phyloP scores from a whole-genome alignment of 495 filamentous ascomycete species.

The Podospora pseudocomata region DNA sequence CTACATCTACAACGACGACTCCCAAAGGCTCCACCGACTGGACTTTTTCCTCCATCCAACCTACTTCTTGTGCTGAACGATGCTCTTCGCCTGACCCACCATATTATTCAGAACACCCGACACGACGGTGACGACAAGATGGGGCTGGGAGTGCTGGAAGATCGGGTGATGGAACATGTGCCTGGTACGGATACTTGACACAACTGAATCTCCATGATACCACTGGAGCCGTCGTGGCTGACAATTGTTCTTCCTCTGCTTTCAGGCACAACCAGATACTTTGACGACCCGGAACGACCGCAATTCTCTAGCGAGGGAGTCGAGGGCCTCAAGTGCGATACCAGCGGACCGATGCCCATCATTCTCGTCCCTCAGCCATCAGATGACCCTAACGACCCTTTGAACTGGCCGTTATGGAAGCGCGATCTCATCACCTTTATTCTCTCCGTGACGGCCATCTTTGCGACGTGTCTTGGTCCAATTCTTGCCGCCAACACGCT shows the following conservation, averaged over 20 bases:
- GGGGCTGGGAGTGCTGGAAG: conserved; percentile 80
- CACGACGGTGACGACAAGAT: conserved; percentile 43
- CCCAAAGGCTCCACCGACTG: background rate
- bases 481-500: conserved; percentile 85
- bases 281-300: conserved; percentile 52
- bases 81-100: background rate
- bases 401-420: conserved; percentile 86
- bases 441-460: conserved; percentile 74
- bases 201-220: background rate
- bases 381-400: conserved; percentile 75
- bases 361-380: conserved; percentile 78
- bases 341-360: conserved; percentile 59
- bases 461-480: conserved; percentile 74
- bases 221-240: background rate
- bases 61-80: background rate
- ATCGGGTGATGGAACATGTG: conserved; percentile 59
- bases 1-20: background rate
- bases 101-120: background rate
- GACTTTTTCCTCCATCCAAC: background rate
- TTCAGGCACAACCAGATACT: conserved; percentile 62
- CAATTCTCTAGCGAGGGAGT: conserved; percentile 37
- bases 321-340: conserved; percentile 67
- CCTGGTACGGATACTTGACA: conserved; percentile 55
- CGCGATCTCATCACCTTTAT: conserved; percentile 76
- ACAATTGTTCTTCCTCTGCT: conserved; percentile 8